Percentiles rank a stretch among this genome's conserved stretches.
phyloP scores from a whole-genome alignment of 805 yeast genomes.

The Starmerella kuoi region DNA sequence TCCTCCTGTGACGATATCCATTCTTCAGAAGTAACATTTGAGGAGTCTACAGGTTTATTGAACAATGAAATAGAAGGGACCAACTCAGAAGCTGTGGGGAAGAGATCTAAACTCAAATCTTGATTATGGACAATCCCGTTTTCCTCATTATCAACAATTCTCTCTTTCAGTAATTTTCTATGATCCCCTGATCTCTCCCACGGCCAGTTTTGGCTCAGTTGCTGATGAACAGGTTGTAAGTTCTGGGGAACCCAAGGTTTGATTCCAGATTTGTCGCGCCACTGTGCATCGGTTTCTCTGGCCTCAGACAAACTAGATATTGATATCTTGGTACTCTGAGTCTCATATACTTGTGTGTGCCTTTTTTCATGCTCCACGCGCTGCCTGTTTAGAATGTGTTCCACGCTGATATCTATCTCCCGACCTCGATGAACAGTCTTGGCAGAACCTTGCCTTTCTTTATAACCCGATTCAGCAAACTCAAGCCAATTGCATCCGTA shows the following conservation, averaged over 20 bases:
- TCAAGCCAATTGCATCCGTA: conserved; percentile 75
- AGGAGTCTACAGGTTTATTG: no score
- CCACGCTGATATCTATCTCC: conserved; percentile 60
- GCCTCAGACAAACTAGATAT: conserved; percentile 18
- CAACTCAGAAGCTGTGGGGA: conserved; percentile 9
- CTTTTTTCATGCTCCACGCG: conserved; percentile 33
- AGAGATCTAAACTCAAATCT: neutral
- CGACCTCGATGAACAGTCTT: conserved; percentile 45
- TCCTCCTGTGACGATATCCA: no score
- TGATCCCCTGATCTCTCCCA: conserved; percentile 14
- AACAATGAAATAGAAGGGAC: no score
- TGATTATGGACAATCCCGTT: neutral
- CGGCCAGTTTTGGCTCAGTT: conserved; percentile 8
- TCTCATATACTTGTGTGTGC: conserved; percentile 37
- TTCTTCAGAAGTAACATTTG: no score
- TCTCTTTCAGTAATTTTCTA: neutral
- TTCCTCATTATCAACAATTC: conserved; percentile 1
- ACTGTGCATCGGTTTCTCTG: conserved; percentile 8
- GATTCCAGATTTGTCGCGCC: conserved; percentile 9
- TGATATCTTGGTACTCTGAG: conserved; percentile 3
- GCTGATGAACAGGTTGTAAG: conserved; percentile 10
- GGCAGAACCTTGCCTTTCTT: neutral
- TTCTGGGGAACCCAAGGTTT: conserved; percentile 9
- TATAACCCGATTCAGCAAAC: conserved; percentile 20
- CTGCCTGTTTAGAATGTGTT: conserved; percentile 46